Evolutionary conservation across 305 asterid genomes (phyloP), one percentile per base, ranked within the genome.

Genomic region (Petunia hybrid): DNA sequence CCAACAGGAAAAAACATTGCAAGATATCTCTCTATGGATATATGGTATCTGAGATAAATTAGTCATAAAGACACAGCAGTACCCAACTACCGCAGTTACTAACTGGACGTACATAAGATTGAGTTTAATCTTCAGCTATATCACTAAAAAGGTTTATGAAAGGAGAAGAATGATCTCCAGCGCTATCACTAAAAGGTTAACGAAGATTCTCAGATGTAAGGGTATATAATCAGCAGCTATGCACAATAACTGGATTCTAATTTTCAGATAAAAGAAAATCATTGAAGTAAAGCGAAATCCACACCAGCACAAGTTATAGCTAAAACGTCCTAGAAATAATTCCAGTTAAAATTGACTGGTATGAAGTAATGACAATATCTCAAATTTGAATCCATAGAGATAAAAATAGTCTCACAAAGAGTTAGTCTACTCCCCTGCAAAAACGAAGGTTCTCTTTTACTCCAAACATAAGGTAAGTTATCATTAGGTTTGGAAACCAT

Each of bases 261-360:
- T 39, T 35, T 38, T 64, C 22, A 64, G 38, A 64, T 12, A 46
- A 64, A 64, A 38, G 42, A 0, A 64, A 1, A 64, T 31, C 70
- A 38, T 36, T 41, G 39, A 13, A 64, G 40, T 22, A 64, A 13
- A 36, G 12, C n/a, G 46, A 31, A 64, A 64, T 12, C 39, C 22
- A 12, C 41, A 38, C 31, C 73, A 65, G 48, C 73, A 65, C 13
- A 65, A 39, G 4, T 65, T 65, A 1, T 13, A 65, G 31, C 48
- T 6, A 65, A 65, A 40, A 13, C 51, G 40, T 40, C 73, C 73
- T 65, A 65, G 51, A 39, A 65, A 65, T 51, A 51, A 51, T 51
- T 51, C 57, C 35, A 65, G 48, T 65, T 40, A 40, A 39, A 16
- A 40, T 39, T 65, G 48, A 65, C 48, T 48, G 31, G 39, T 12